These are phyloP conservation scores for Houttuynia cordata DNA, from an alignment of 164 flowering plant species.

Conservation along the genomic window DNA sequence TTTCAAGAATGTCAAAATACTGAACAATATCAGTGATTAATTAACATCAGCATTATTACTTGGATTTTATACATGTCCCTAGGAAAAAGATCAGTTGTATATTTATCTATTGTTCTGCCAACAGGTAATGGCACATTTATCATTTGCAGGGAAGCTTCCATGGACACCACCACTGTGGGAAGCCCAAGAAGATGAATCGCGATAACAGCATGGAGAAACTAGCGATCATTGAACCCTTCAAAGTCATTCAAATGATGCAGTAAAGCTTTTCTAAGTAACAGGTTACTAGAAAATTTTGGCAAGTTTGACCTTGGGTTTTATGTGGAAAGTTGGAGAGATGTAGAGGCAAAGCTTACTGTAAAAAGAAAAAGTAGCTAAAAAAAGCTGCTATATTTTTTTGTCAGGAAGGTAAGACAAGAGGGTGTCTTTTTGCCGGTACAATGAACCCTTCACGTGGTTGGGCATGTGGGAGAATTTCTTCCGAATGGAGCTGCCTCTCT, in stretches of 20 bases:
- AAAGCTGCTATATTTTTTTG: background rate
- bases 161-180: background rate
- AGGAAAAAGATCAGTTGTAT: no score
- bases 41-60: no score
- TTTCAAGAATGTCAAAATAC: no score
- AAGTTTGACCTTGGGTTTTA: background rate
- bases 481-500: background rate
- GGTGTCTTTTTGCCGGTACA: background rate
- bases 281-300: background rate
- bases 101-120: background rate
- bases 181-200: background rate
- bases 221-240: no score
- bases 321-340: background rate
- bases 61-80: no score
- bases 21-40: no score
- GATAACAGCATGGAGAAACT: background rate
- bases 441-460: constrained; percentile 5
- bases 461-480: constrained; percentile 1
- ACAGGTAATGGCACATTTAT: background rate
- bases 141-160: background rate
- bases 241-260: background rate
- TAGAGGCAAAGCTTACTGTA: background rate
- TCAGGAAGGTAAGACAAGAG: background rate
- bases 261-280: background rate
- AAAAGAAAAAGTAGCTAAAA: background rate